Evolutionary conservation across 345 rosid species (phyloP).

Genomic region (Melaleuca alternifolia): DNA sequence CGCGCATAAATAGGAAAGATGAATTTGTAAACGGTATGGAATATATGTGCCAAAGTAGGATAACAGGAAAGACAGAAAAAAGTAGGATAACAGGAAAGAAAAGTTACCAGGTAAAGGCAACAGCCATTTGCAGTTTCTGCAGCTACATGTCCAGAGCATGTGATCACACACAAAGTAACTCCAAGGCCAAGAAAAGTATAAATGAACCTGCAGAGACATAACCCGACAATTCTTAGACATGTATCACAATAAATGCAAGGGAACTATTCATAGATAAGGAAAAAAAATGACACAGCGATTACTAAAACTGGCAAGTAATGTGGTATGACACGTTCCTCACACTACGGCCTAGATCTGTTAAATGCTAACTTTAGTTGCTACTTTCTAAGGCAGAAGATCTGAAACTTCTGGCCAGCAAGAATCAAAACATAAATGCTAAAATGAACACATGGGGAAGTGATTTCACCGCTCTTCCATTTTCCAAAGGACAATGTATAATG

Average conservation of each 20-base stretch:
- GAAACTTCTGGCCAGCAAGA: background rate
- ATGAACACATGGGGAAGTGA: background rate
- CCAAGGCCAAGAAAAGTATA: slow-evolving; percentile 69
- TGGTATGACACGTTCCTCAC: background rate
- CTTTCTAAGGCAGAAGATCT: background rate
- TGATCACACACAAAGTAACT: slow-evolving; percentile 46
- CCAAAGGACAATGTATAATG: background rate
- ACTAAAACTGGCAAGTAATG: background rate
- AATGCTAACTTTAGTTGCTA: background rate
- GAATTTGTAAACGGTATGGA: background rate
- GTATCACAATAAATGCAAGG: background rate
- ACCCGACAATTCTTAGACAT: background rate
- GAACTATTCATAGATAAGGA: background rate
- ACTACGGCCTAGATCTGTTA: background rate
- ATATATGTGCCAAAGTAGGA: background rate
- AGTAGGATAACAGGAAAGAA: background rate
- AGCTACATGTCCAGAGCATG: slow-evolving; percentile 79
- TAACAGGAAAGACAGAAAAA: background rate
- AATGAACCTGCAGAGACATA: slow-evolving; percentile 58
- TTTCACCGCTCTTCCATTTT: background rate
- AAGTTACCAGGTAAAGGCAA: slow-evolving; percentile 70
- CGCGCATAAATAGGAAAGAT: background rate
- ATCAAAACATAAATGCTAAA: background rate
- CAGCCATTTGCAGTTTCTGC: slow-evolving; percentile 78
- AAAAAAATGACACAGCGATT: background rate